Percentiles rank a stretch among this genome's conserved stretches.
Conservation (phyloP, 2,329 filamentous ascomycete genomes). For the Cercospora canescens region DNA sequence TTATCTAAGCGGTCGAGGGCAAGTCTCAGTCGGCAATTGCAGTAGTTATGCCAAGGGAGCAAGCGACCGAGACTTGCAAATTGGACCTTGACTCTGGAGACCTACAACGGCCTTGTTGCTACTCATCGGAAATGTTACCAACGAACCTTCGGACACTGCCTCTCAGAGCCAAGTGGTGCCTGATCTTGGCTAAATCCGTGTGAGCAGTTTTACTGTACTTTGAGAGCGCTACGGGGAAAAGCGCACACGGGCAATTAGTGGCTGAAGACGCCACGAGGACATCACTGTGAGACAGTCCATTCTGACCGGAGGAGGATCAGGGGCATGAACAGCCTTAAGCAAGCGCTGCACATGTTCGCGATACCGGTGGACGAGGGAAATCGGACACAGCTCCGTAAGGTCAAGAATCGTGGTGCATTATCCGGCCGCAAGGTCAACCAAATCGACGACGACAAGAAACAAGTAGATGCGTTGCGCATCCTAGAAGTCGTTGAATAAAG, state of each 20-base stretch:
- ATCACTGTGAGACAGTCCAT: too few species aligned
- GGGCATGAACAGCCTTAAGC: neutral
- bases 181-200: neutral
- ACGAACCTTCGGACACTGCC: neutral
- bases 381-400: neutral
- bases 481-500: neutral
- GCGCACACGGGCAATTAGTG: neutral
- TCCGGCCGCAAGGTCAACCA: neutral
- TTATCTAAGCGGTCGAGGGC: conserved; percentile 1
- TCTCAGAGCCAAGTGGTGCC: neutral
- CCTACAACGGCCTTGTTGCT: neutral
- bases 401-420: neutral
- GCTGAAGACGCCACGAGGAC: neutral
- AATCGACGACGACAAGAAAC: neutral
- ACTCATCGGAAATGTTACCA: neutral
- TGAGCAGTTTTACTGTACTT: neutral
- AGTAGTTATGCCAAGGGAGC: neutral
- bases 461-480: neutral
- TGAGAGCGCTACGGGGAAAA: neutral
- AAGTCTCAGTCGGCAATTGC: neutral
- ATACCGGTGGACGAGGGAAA: neutral
- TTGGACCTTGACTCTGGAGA: neutral
- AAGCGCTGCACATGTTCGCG: neutral
- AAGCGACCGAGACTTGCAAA: neutral
- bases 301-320: neutral